Evolutionary conservation across 495 filamentous ascomycete species (phyloP), one percentile per base, ranked within the genome.

Genomic region (Lasiosphaeria ovina): DNA sequence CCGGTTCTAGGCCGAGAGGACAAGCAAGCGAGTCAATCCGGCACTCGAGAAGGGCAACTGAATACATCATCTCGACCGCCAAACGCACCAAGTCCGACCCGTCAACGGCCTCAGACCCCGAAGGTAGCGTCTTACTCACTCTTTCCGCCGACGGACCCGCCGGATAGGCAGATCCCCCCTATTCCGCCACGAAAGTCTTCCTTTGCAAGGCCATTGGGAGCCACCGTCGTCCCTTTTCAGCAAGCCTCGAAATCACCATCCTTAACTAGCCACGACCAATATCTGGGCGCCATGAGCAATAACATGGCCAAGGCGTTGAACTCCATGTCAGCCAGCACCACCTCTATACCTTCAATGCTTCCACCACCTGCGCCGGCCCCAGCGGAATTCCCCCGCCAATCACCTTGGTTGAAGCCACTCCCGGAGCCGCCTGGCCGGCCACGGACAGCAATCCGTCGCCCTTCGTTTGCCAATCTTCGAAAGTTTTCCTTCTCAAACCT

Each of bases 121-220:
- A 67, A 55, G 60, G 49, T 55, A 16, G 56, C 54, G 0, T 55
- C 55, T 36, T 72, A 71, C 45, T 69, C 70, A 2, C 61, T 72
- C n/a, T 72, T 71, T 35, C 70, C 70, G 3, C 47, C 60, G 24
- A 24, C 55, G 34, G 45, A 33, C 7, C 36, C 33, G 33, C 3
- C 35, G 2, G 12, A 51, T 17, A 49, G 35, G 16, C 61, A 32
- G 38, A 24, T 24, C 24, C n/a, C 42, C 48, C 55, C 49, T 16
- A 32, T 24, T 10, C 67, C 51, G n/a, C 47, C 40, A 34, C 53
- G 35, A 3, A 16, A 33, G 42, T 35, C 62, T 42, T 53, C 55
- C 5, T 17, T 40, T 4, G 6, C 54, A 35, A 56, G 45, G 35
- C 42, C 50, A 34, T 33, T 35, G 17, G 34, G n/a, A 7, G n/a